Base-by-base conservation (phyloP, 1,284 basidiomycete genomes). In the Boletus albobrunnescens region DNA sequence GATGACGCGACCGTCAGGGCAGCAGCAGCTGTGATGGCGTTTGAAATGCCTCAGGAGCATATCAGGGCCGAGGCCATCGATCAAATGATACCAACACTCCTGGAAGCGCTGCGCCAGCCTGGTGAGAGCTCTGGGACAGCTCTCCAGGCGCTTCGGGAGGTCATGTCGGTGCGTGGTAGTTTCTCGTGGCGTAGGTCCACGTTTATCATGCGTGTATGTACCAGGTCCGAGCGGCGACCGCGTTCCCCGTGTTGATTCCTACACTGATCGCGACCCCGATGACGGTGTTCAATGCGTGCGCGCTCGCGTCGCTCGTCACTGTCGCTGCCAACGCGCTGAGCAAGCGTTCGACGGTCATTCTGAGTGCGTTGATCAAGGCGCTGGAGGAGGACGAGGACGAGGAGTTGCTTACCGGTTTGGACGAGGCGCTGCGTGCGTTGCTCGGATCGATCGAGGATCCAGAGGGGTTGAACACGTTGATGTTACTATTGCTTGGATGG, bases 221-320 rank as follows among this genome's bases (percentile, higher is more conserved):
- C 31, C 60, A 90, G 87, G 88, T 94, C 59, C 88, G 92, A 42
- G 90, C 94, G 11, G 78, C 86, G 37, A 94, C 90, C 12, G 94
- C 99, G 41, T 98, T 99, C 89, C 96, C 96, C 0, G 90, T 96
- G n/a, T 74, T 99, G 45, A 91, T 99, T 42, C 96, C 95, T 0
- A 94, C 94, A 6, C 77, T 99, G 53, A 94, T 91, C 31, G 82
- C 86, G 6, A 81, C 81, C 30, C 95, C 95, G 0, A 94, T 99
- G 79, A 87, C 91, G 3, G 83, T 88, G 3, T 97, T 97, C 83
- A 98, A 99, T 63, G 92, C 91, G n/a, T 82, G 87, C 16, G 95
- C 95, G 4, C 73, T 99, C 11, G 87, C 86, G 3, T 87, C 92
- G 0, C 77, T 99, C 33, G 93, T 98, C 14, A 89, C 89, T 5